Evolutionary conservation across 768 basidiomycete species (phyloP), one percentile per base, ranked within the genome.

Genomic region (Leucocoprinus leucothites): DNA sequence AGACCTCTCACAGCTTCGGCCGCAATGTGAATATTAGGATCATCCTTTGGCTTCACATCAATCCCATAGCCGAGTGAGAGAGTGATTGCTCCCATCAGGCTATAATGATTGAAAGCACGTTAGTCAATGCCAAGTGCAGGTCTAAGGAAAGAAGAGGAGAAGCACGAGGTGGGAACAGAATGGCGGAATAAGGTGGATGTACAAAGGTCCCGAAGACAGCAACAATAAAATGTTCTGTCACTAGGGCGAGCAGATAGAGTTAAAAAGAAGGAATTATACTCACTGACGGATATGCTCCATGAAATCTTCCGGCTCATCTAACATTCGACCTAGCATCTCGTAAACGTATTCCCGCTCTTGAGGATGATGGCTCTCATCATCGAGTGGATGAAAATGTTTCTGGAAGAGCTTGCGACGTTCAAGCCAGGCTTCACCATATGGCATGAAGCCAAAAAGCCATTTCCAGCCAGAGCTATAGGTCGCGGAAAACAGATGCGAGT

Each of bases 281-380:
- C 62, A 78, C 73, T 77, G 73, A 31, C 77, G 69, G 22, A 82
- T 68, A 56, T 82, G 77, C 43, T 74, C 70, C 6, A 72, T 70
- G 25, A 79, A 69, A 18, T 77, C 63, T 13, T 76, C 66, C 1
- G 72, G 77, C 6, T 70, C 63, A 13, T 72, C 60, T 7, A 79
- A 58, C 2, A 82, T 62, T 13, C 68, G 69, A 40, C 70, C 69
- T 24, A 82, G 67, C 31, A 83, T 72, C 2, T 67, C 62, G 36
- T 76, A 70, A 8, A 73, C 71, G 53, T 76, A 76, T 51, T 69
- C 75, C 3, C 68, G 65, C 60, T 82, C 80, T 19, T 71, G 64
- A 5, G 75, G 75, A 65, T 77, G 74, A 59, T 79, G 79, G 1
- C 66, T 69, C 1, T 68, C 65, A 2, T 73, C 69, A 4, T 65